Base-by-base conservation (phyloP, 768 basidiomycete species). In the Tricholoma furcatifolium region DNA sequence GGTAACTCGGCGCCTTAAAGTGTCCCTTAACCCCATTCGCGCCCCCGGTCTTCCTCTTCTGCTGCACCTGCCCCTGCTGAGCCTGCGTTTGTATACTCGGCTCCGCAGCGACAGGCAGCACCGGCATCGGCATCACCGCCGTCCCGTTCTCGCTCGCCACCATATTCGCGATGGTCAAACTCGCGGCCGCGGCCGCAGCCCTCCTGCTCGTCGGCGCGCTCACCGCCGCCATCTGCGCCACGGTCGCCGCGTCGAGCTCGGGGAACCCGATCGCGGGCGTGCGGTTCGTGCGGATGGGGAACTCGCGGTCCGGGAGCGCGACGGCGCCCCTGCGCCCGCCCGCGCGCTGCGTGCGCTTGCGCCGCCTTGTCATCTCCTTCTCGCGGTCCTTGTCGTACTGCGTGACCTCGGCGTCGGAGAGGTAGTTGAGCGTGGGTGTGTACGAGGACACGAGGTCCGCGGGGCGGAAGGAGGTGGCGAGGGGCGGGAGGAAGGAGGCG, bases 231-330 rank as follows among this genome's bases (percentile, higher is more conserved):
- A 81, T 84, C 6, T 83, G 67, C 1, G 88, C 88, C 38, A 89
- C 72, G 0, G 83, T 83, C 7, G 87, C 82, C 47, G 88, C 71
- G 61, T 88, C 87, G 51, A 87, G 73, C 63, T 87, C 90, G 4
- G 87, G 92, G 78, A 87, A 91, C 23, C 89, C 90, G 50, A 91
- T 82, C 6, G 88, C 90, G 7, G 92, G 87, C 0, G 95, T 95
- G 32, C 97, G 86, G 70, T 88, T 90, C 6, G 97, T 98, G 68
- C 92, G 80, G 65, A 90, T 81, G 2, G 93, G 88, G 54, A n/a
- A n/a, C n/a, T 99, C 96, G 40, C 96, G 85, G 65, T 99, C 97
- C 0, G 97, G 95, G 21, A 98, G 74, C 3, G 82, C 83, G 52
- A 93, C 78, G 7, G 7, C 27, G 7, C 27, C 27, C 27, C 27